Evolutionary conservation across 2,329 filamentous ascomycete genomes (phyloP), one percentile per base, ranked within the genome.

Genomic region (Cytospora piceicola): DNA sequence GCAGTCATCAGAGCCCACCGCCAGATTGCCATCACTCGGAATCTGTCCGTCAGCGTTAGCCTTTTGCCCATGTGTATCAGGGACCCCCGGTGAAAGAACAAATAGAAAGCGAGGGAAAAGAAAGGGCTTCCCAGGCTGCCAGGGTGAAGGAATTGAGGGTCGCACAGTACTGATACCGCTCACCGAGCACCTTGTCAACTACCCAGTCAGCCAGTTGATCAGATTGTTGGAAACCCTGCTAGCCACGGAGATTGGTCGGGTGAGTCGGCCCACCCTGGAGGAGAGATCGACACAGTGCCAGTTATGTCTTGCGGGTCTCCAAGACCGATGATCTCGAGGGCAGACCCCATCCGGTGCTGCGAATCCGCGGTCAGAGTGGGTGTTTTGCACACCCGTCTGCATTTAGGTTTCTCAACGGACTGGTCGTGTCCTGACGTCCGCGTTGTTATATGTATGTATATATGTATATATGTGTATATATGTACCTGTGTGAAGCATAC

Each of bases 241-340:
- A 30, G 32, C 34, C 29, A 55, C 32, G 39, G 53, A 65, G 61
- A 66, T 60, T 64, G 61, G 64, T 63, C 39, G 42, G 55, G 22
- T 34, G 36, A 46, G 46, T 49, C 46, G n/a, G 46, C 20, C 6
- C 46, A n/a, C 46, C 46, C 46, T 49, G n/a, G 46, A 49, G 20
- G 17, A 53, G 34, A 57, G 58, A 49, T 57, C 27, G 53, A 30
- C 65, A 67, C 65, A 65, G 65, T 67, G 65, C 51, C 51, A 61
- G 54, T 39, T 24, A 32, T 39, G 46, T 46, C 55, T 39, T 34
- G 51, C 24, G 51, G 60, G 39, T 54, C 52, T 32, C 34, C 29
- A 49, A 34, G n/a, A 62, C 49, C 51, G 64, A 65, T 61, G 61
- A 65, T 65, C 61, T 56, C 58, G 42, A 42, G 27, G 27, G 46